These are phyloP conservation scores for Craspedostauros australis DNA, from an alignment of 108 stramenopile genomes.

Conservation along the genomic window DNA sequence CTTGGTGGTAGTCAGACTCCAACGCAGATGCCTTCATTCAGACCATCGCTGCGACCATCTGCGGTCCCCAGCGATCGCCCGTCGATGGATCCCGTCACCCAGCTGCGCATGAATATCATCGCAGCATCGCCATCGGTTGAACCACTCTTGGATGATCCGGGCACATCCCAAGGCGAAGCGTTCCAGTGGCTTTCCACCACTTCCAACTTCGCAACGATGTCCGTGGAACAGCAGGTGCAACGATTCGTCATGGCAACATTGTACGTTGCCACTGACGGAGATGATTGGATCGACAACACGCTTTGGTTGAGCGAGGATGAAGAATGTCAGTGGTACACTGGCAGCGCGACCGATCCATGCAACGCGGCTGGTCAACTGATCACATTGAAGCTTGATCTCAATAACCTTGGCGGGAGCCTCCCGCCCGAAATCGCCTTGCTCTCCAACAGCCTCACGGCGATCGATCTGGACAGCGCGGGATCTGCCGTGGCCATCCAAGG, in stretches of 20 bases:
- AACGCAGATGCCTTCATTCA: too few species aligned
- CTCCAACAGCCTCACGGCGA: constrained; percentile 12
- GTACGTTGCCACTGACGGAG: constrained; percentile 34
- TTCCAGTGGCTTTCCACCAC: too few species aligned
- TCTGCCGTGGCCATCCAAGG: constrained; percentile 13
- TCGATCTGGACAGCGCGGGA: constrained; percentile 14
- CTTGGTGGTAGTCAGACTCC: too few species aligned
- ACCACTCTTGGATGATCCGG: too few species aligned
- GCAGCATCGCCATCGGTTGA: too few species aligned
- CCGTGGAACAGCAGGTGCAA: constrained; percentile 11
- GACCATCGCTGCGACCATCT: too few species aligned
- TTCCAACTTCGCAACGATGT: not conserved
- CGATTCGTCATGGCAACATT: constrained; percentile 32
- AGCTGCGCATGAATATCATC: too few species aligned
- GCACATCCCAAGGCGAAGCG: too few species aligned
- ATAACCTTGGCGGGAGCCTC: constrained; percentile 22
- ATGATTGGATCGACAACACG: constrained; percentile 23
- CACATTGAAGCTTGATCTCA: constrained; percentile 21
- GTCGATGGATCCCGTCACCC: too few species aligned
- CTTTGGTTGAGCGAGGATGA: constrained; percentile 16
- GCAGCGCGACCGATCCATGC: constrained; percentile 1
- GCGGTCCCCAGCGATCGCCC: too few species aligned
- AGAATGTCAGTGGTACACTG: constrained; percentile 29
- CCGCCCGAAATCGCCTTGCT: constrained; percentile 24
- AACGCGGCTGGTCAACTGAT: not conserved